Base-by-base conservation (phyloP, 2,329 filamentous ascomycete genomes). In the Sordariomycetes sp. region DNA sequence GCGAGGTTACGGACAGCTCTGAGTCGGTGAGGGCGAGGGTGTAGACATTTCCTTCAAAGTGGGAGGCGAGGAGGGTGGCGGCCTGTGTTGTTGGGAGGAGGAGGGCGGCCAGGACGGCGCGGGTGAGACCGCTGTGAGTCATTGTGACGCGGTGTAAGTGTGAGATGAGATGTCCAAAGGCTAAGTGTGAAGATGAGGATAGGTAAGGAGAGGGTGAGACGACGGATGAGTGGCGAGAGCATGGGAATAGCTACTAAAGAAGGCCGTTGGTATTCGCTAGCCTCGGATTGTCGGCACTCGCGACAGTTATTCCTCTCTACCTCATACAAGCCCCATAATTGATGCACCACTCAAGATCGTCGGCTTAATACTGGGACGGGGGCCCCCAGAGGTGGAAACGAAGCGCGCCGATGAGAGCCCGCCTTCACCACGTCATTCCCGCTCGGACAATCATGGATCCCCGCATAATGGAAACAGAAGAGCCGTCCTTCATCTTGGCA, bases 41-140 rank as follows among this genome's bases (percentile, higher is more conserved):
- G 55, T 62, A 58, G 53, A 63, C 45, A n/a, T 54, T 57, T 28
- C 62, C 62, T 24, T 57, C 61, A 55, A 61, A 63, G 60, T 63
- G 62, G 24, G 62, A 60, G 28, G 57, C 62, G 22, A 63, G 57
- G 17, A 63, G 59, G 58, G 61, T 59, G 22, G 60, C 57, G 48
- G 61, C 60, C 25, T 56, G 58, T 35, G 57, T 56, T 52, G 57
- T 51, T n/a, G 57, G 53, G 17, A 61, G 35, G 51, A 57, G 35
- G n/a, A 57, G 56, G 50, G 55, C 25, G 12, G 20, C 10, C 2
- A 22, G 10, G 55, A 56, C 32, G 32, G 45, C 24, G 28, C 50
- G n/a, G 7, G 42, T 55, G 25, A 20, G 36, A 42, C 13, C 17
- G 22, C 36, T 32, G 13, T 2, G 25, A 39, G 10, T 8, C 10